phyloP scores from a whole-genome alignment of 768 basidiomycete species.

The Amanita inopinata region DNA sequence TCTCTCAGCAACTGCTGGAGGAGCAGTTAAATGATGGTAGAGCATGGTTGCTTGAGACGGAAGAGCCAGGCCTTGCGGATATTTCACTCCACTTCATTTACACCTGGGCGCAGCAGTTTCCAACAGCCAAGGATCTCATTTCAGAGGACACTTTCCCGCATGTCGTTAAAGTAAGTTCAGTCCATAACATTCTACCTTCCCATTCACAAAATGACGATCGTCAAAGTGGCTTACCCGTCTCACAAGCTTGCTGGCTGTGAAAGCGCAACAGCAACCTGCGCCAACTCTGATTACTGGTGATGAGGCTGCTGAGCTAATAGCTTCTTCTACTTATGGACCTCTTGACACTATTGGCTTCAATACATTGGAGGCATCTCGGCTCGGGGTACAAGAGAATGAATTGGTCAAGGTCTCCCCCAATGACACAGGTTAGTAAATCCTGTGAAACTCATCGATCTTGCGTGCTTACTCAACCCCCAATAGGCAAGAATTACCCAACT shows the following conservation, averaged over 20 bases:
- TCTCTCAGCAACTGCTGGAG: slow-evolving; percentile 26
- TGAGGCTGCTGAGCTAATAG: slow-evolving; percentile 34
- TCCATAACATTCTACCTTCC: slow-evolving; percentile 2
- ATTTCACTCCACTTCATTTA: slow-evolving; percentile 40
- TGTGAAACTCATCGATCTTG: too few species aligned
- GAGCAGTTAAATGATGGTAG: slow-evolving; percentile 41
- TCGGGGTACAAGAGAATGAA: slow-evolving; percentile 29
- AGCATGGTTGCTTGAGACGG: slow-evolving; percentile 50
- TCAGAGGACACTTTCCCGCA: slow-evolving; percentile 28
- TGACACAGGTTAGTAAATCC: slow-evolving; percentile 36
- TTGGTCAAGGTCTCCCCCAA: slow-evolving; percentile 33
- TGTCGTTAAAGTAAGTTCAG: slow-evolving; percentile 26
- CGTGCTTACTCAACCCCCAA: too few species aligned
- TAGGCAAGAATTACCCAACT: slow-evolving; percentile 33
- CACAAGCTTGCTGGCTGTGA: slow-evolving; percentile 22
- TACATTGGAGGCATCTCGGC: slow-evolving; percentile 28
- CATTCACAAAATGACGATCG: slow-evolving; percentile 1
- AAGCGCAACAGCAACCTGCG: slow-evolving; percentile 18
- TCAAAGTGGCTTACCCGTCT: slow-evolving; percentile 39
- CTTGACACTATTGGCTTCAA: slow-evolving; percentile 36
- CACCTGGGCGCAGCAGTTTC: slow-evolving; percentile 33
- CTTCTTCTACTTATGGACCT: slow-evolving; percentile 26
- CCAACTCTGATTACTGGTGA: slow-evolving; percentile 25
- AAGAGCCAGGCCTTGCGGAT: slow-evolving; percentile 41
- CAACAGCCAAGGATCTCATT: slow-evolving; percentile 25